These are phyloP conservation scores for Bacidia gigantensis DNA, from an alignment of 495 filamentous ascomycete genomes.

Conservation along the genomic window DNA sequence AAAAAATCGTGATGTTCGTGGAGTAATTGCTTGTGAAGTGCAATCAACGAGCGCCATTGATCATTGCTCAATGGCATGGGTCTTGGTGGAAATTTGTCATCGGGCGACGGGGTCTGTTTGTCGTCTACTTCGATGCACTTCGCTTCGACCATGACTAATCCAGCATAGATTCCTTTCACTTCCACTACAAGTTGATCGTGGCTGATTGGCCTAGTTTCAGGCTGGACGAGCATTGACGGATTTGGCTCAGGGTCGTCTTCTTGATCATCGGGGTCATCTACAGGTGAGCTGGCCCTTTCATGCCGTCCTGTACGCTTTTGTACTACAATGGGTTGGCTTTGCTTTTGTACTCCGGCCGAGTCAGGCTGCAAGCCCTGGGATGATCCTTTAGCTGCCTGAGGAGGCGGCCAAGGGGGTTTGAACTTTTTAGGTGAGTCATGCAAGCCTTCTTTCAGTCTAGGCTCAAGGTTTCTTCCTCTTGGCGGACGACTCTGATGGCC, in stretches of 20 bases:
- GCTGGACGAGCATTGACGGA: constrained; percentile 34
- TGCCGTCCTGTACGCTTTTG: background rate
- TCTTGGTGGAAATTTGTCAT: constrained; percentile 18
- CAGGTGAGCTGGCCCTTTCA: background rate
- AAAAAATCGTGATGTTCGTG: constrained; percentile 35
- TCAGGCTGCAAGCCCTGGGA: background rate
- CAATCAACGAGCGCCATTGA: constrained; percentile 35
- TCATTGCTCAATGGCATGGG: constrained; percentile 23
- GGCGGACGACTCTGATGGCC: background rate
- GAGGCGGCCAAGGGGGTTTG: background rate
- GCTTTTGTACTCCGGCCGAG: background rate
- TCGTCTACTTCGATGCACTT: constrained; percentile 35
- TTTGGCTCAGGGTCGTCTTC: constrained; percentile 4
- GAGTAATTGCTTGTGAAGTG: constrained; percentile 27
- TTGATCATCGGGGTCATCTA: background rate
- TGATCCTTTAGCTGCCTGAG: background rate
- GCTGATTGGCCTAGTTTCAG: constrained; percentile 55
- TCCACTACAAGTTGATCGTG: constrained; percentile 54
- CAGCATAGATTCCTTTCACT: constrained; percentile 33
- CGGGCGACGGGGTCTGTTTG: constrained; percentile 18
- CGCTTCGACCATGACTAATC: constrained; percentile 34
- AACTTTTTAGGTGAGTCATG: constrained; percentile 1
- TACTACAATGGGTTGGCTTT: background rate
- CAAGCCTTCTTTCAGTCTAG: background rate
- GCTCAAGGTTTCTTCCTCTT: background rate